Base-by-base conservation (phyloP, 768 basidiomycete genomes). In the Pleurotus djamor region DNA sequence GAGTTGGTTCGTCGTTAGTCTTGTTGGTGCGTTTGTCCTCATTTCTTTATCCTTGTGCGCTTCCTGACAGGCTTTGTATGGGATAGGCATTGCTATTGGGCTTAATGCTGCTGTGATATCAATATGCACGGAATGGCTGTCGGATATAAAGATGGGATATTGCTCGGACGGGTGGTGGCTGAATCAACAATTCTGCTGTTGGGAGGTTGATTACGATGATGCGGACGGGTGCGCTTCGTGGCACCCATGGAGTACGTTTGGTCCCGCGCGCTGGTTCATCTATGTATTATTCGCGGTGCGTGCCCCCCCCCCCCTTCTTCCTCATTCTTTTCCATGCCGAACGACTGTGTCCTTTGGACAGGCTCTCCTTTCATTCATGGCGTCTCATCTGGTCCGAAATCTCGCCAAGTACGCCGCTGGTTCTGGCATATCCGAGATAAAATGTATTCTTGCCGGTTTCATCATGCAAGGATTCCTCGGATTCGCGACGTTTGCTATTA, bases 101-200 rank as follows among this genome's bases (percentile, higher is more conserved):
- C 70, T 94, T 44, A 97, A 93, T 65, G 94, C 95, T n/a, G 96
- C 94, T 7, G 72, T 98, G 55, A 95, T 97, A 54, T 94, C 95
- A 34, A 97, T 99, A 65, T 77, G 95, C 61, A 97, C 94, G 50
- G 93, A 92, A 74, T 99, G 97, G 97, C 83, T 99, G 21, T 94
- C 95, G 2, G 96, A 98, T 72, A 86, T 98, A 63, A 98, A 98
- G 76, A 91, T 96, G 78, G 97, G 97, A 1, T 97, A 98, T 68
- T 99, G 97, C 74, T 81, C 85, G 3, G 93, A 95, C 64, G 96
- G 93, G 1, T 99, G 97, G 97, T 99, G 97, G 96, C 72, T 99
- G 58, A 97, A 96, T 72, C 88, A 94, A 66, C 92, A 97, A 68
- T 98, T 98, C 71, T 99, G 97, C 74, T 99, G 97, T 69, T 95